Evolutionary conservation across 306 rosid species (phyloP).

Genomic region (Lathyrus sativus): DNA sequence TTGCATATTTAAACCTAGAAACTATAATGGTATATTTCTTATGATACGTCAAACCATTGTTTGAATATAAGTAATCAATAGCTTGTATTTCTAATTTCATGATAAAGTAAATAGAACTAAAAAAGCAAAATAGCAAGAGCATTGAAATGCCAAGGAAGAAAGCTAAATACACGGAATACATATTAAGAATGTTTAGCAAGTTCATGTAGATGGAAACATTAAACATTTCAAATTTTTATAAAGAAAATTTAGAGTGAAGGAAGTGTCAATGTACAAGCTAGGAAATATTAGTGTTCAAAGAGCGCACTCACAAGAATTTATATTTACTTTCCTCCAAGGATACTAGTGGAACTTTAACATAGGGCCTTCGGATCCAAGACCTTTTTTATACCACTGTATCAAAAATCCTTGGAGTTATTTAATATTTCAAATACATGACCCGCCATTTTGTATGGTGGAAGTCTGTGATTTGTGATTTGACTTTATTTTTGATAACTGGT

Average conservation of each 20-base stretch:
- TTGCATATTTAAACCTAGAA: too few relatives aligned
- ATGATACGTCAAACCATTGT: slow-evolving; percentile 6
- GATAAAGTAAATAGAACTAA: not conserved
- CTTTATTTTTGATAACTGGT: slow-evolving; percentile 2
- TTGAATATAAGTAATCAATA: slow-evolving; percentile 14
- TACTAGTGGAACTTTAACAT: too few relatives aligned
- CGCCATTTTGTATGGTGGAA: slow-evolving; percentile 8
- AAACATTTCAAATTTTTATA: slow-evolving; percentile 10
- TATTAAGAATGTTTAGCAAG: slow-evolving; percentile 20
- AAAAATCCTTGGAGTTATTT: not conserved
- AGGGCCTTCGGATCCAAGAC: too few relatives aligned
- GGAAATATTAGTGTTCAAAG: too few relatives aligned
- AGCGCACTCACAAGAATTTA: too few relatives aligned
- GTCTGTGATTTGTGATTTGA: slow-evolving; percentile 6
- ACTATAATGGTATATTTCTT: not conserved
- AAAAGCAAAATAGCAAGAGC: not conserved
- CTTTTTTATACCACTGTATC: too few relatives aligned
- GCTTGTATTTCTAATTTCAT: slow-evolving; percentile 14
- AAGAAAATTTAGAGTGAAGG: too few relatives aligned
- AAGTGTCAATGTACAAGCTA: too few relatives aligned
- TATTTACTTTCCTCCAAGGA: too few relatives aligned
- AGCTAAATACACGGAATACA: not conserved
- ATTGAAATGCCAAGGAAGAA: not conserved
- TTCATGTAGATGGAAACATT: slow-evolving; percentile 6
- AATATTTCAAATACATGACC: slow-evolving; percentile 15